Evolutionary conservation across 352 stramenopile genomes (phyloP), one percentile per base, ranked within the genome.

Genomic region (Saprolegnia diclina): DNA sequence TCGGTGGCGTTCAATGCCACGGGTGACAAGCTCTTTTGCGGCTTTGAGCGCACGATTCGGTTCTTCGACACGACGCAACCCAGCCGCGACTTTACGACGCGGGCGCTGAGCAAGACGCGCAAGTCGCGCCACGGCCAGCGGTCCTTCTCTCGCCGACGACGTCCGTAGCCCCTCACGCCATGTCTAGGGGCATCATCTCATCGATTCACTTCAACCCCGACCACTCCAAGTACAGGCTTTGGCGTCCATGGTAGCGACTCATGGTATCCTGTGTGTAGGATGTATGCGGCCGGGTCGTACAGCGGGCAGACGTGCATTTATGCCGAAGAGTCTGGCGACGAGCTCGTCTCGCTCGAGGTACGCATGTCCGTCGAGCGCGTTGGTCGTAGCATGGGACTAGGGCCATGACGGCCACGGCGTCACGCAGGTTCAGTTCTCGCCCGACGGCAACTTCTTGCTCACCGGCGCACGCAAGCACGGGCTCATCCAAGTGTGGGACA

Each of bases 241-340:
- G 21, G 19, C 13, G 11, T 19, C 14, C 13, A 55, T 22, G 19
- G 9, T 24, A 9, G 22, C 14, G 19, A 55, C 19, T 40, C 18
- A 48, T 22, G 13, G 38, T 35, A 45, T 35, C 37, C 40, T 18
- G 16, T 21, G 40, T 40, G 0, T 40, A 72, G 64, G 48, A 88
- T 95, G 50, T 94, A 95, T 61, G 88, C 88, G 6, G 89, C 85
- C 0, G 89, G 89, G 1, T 94, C 86, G 21, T 97, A 96, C 74
- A 77, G 77, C 0, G 85, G 87, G 19, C 83, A 80, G 26, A 91
- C 91, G 14, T 91, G 77, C 72, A 75, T 97, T 44, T 96, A 96
- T 77, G 88, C 79, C 22, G 87, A 95, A 71, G 77, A 94, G 64
- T 77, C 81, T 59, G 79, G 77, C 44, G 80, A 91, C 50, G 76